Evolutionary conservation across 164 flowering plant species (phyloP).

Genomic region (Paratinospora sagittata): DNA sequence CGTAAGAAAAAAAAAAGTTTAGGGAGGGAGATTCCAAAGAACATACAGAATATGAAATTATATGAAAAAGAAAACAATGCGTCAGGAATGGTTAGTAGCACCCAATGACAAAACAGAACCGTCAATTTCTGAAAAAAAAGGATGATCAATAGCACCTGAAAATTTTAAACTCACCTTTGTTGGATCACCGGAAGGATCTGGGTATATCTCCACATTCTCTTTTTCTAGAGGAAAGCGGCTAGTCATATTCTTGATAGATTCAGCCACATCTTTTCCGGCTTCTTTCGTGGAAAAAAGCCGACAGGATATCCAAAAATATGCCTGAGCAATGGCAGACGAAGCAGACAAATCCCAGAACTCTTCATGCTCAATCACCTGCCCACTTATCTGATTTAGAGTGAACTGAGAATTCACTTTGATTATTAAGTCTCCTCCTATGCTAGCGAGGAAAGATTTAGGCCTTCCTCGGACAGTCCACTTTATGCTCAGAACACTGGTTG

Average conservation of each 20-base stretch:
- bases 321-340: conserved; percentile 57
- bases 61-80: not conserved
- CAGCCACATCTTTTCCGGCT: conserved; percentile 60
- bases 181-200: conserved; percentile 87
- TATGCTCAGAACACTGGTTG: conserved; percentile 75
- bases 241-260: conserved; percentile 40
- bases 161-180: conserved; percentile 54
- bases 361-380: conserved; percentile 89
- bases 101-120: not conserved
- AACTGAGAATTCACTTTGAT: conserved; percentile 56
- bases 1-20: not conserved
- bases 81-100: not conserved
- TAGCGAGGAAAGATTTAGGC: conserved; percentile 51
- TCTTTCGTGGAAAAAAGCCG: conserved; percentile 61
- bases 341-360: conserved; percentile 83
- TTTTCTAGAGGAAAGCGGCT: conserved; percentile 35
- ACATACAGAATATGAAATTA: too few relatives aligned
- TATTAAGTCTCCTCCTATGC: conserved; percentile 58
- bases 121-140: not conserved
- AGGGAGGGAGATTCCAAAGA: not conserved
- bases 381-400: conserved; percentile 91
- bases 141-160: not conserved
- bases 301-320: conserved; percentile 81
- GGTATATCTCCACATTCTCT: conserved; percentile 65
- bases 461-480: conserved; percentile 82